Base-by-base conservation (phyloP, 2,329 filamentous ascomycete species). In the Trichoderma sp. region DNA sequence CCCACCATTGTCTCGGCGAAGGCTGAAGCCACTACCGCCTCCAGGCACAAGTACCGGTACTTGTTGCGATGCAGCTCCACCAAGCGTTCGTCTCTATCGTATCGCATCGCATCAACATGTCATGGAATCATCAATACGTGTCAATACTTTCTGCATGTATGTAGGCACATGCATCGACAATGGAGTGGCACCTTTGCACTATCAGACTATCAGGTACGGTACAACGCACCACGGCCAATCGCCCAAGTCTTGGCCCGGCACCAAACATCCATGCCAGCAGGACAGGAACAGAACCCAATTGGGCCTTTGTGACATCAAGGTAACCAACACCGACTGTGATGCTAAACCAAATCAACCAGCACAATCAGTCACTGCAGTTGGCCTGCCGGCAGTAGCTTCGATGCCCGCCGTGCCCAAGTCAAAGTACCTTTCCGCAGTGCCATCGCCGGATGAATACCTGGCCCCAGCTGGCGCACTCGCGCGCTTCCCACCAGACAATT, bases 21-120 rank as follows among this genome's bases (percentile, higher is more conserved):
- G 29, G 62, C 71, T 74, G 62, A 67, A 41, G 64, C 71, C 71
- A 74, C 71, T 74, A 16, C 71, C 71, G 63, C 24, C 41, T 62
- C 53, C 68, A 71, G 68, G 68, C 35, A 71, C 68, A 50, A 31
- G 68, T 41, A 63, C 12, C 53, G 27, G 35, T 63, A 63, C 21
- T 11, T 68, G 3, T 29, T 16, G 45, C 66, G 35, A 27, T 35
- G n/a, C 18, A 21, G 66, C 66, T 68, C 66, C 66, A 68, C 66
- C 45, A 18, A 56, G 45, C 50, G 66, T 33, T 69, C 45, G 12
- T 63, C 60, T 45, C 29, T 35, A 45, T 45, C 45, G 45, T 29
- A 53, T 53, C 45, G 45, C 4, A 53, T 56, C 50, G 50, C 50
- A 45, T 45, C 41, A 45, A 18, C 41, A 45, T 56, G 50, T 24